These are phyloP conservation scores for Debaryomyces maramus DNA, from an alignment of 805 yeast genomes.

Conservation along the genomic window DNA sequence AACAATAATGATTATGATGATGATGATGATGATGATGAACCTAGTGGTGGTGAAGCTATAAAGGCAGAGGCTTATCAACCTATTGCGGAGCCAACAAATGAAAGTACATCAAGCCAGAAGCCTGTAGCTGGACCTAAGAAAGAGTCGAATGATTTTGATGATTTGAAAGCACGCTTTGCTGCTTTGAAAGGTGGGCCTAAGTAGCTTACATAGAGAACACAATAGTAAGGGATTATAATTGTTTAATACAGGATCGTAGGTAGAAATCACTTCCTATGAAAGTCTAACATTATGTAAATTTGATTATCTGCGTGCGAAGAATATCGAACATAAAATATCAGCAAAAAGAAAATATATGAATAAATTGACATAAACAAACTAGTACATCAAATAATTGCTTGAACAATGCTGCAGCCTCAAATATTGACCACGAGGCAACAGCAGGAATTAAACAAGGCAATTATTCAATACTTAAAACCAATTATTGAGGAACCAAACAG, in stretches of 20 bases:
- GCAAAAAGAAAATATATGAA: too few species aligned
- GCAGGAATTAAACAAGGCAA: constrained; percentile 47
- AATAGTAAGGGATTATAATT: too few species aligned
- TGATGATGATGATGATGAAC: constrained; percentile 33
- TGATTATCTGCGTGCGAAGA: too few species aligned
- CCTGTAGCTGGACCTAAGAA: constrained; percentile 31
- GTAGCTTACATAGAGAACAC: not conserved
- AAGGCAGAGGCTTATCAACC: constrained; percentile 19
- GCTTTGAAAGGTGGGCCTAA: constrained; percentile 49
- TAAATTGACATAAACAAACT: not conserved
- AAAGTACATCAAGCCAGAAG: constrained; percentile 36
- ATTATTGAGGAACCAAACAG: constrained; percentile 18
- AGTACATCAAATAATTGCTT: not conserved
- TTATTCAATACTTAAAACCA: constrained; percentile 49
- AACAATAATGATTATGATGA: constrained; percentile 20
- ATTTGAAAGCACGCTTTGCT: constrained; percentile 70
- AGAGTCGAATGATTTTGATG: constrained; percentile 56
- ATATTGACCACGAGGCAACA: constrained; percentile 44
- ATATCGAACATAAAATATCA: too few species aligned
- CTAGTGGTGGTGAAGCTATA: constrained; percentile 20
- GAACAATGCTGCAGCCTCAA: constrained; percentile 7
- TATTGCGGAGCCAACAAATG: constrained; percentile 17
- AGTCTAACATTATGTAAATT: too few species aligned
- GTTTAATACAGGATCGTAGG: not conserved
- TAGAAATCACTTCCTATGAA: not conserved